A percentile compares a stretch with the other conserved stretches of the same genome.
phyloP scores from a whole-genome alignment of 345 rosid species.

The Eucalyptus pumila region DNA sequence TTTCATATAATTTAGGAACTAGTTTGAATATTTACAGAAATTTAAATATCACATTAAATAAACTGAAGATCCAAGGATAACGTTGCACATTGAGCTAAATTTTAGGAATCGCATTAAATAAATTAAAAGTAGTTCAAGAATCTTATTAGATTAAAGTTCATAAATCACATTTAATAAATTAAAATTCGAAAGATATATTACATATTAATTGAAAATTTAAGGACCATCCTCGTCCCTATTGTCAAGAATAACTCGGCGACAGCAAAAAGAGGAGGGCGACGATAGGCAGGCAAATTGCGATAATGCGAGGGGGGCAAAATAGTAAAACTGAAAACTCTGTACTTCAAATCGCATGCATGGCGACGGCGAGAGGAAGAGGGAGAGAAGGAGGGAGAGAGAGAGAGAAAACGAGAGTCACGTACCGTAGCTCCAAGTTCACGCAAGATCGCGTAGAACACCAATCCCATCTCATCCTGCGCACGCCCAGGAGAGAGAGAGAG shows the following conservation, averaged over 20 bases:
- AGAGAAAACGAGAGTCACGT: neutral
- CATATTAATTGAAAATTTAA: neutral
- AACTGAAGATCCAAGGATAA: too few species aligned
- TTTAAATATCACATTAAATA: too few species aligned
- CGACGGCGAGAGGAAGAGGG: neutral
- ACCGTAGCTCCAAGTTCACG: neutral
- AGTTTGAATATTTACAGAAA: too few species aligned
- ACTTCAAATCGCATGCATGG: neutral
- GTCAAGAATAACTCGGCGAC: neutral
- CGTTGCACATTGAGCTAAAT: fast-evolving
- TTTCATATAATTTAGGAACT: neutral
- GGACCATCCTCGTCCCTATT: neutral
- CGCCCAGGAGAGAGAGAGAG: neutral
- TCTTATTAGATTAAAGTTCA: too few species aligned
- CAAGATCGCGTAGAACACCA: neutral
- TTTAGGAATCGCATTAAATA: too few species aligned
- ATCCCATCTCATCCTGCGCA: neutral
- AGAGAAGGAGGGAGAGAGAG: neutral
- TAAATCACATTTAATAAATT: neutral
- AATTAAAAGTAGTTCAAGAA: too few species aligned
- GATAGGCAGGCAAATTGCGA: neutral
- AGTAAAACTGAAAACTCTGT: neutral
- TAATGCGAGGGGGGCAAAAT: neutral
- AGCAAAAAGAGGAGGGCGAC: neutral
- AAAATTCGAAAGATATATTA: neutral